Base-by-base conservation (phyloP, 116 monocot genomes). In the Iris pallida region DNA sequence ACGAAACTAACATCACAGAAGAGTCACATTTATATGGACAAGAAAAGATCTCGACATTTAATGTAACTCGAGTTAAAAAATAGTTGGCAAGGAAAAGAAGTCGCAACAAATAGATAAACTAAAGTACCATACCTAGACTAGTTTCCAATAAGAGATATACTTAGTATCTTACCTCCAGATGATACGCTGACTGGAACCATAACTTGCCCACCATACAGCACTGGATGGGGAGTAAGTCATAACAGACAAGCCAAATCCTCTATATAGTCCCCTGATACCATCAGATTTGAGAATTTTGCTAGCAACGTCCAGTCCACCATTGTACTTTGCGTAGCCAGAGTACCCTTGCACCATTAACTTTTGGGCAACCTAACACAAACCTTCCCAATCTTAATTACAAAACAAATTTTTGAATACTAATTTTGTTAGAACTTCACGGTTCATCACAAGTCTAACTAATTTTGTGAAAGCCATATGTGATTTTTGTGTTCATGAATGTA, bases 121-220 rank as follows among this genome's bases (percentile, higher is more conserved):
- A 30, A 30, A 30, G 0, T 30, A 30, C 3, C 30, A 30, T 30
- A 30, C 0, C 30, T 30, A 30, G 30, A 30, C 30, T 30, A 30
- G 30, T 30, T 30, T 30, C 30, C 30, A 30, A 30, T 30, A 30
- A 30, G 30, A 30, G 30, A 30, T 30, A 30, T 30, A 30, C 30
- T 30, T 30, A n/a, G 51, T 20, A 16, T 30, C 72, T 79, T 72
- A 93, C 98, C 78, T 88, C 98, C 98, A 98, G 51, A 98, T 86
- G 49, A 93, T 59, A 15, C 93, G 81, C 74, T 93, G 98, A 61
- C 93, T 98, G 47, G 93, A 90, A 13, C 98, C 98, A 84, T 98
- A 98, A 47, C 88, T 93, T 75, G 98, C 98, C 98, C 98, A 98
- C 93, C 98, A 98, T 16, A 98, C 93, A 68, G 90, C 98, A 88